Base-by-base conservation (phyloP, 352 stramenopile species). In the Blastocystis sp. region DNA sequence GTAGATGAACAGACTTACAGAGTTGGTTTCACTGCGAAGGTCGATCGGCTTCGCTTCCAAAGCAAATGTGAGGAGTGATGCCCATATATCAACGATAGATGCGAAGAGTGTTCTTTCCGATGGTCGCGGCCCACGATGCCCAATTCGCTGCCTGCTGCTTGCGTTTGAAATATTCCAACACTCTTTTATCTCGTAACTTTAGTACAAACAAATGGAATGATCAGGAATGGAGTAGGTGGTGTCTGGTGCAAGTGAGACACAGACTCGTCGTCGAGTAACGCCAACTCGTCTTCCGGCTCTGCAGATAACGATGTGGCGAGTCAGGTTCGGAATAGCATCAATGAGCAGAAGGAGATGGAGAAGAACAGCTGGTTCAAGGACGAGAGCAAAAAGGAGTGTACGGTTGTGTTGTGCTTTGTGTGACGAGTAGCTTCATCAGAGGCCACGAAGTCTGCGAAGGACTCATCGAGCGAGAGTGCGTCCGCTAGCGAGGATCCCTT, bases 331-430 rank as follows among this genome's bases (percentile, higher is more conserved):
- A 55, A 85, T 12, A 85, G 74, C 74, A 85, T 85, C 24, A 26
- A 69, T 21, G n/a, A 85, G 33, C 74, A 85, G 26, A 41, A 70
- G 29, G 50, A 85, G n/a, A 85, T 59, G 50, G 74, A 85, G n/a
- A 21, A 31, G 35, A 29, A 85, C 6, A 67, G 50, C 12, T 85
- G 74, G 74, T 50, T 50, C 24, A 31, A 51, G 33, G 29, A 55
- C 6, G 26, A 35, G 26, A 67, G 74, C 33, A 41, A n/a, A n/a
- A n/a, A n/a, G n/a, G n/a, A n/a, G n/a, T n/a, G n/a, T n/a, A n/a
- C n/a, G n/a, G n/a, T n/a, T n/a, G n/a, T n/a, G n/a, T n/a, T n/a
- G n/a, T n/a, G n/a, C n/a, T n/a, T n/a, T n/a, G n/a, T 24, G 24
- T 77, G 66, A 77, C n/a, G 9, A 24, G 24, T 55, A 60, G 45